Percentiles rank a stretch among this genome's conserved stretches.
phyloP scores from a whole-genome alignment of 2,329 filamentous ascomycete genomes.

The Bimuria novae-zelandiae region DNA sequence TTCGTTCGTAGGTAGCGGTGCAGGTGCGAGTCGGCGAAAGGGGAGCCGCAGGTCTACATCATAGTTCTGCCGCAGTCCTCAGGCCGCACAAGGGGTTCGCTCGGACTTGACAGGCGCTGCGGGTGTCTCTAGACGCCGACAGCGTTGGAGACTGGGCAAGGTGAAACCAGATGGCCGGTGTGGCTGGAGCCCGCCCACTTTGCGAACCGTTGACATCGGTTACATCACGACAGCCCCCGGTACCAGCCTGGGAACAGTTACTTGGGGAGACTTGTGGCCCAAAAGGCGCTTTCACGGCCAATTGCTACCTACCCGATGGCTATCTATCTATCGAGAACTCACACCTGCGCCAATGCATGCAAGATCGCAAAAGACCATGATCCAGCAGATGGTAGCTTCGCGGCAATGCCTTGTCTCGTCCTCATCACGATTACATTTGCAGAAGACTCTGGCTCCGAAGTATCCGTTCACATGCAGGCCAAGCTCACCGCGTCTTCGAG shows the following conservation, averaged over 20 bases:
- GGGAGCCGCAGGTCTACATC: slow-evolving; percentile 1
- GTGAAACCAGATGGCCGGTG: slow-evolving; percentile 34
- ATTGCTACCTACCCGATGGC: slow-evolving; percentile 1
- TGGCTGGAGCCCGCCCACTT: slow-evolving; percentile 32
- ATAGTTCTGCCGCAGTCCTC: slow-evolving; percentile 4
- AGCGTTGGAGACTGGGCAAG: slow-evolving; percentile 24
- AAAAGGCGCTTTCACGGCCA: slow-evolving; percentile 5
- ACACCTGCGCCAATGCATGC: background rate
- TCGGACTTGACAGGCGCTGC: slow-evolving; percentile 11
- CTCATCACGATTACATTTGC: no score
- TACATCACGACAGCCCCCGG: slow-evolving; percentile 33
- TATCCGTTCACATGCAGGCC: slow-evolving; percentile 15
- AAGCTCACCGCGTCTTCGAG: slow-evolving; percentile 32
- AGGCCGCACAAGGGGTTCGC: slow-evolving; percentile 7
- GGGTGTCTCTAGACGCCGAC: slow-evolving; percentile 26
- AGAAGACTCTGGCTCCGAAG: slow-evolving; percentile 2
- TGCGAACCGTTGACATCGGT: slow-evolving; percentile 18
- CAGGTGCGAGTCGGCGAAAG: background rate
- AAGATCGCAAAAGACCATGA: no score
- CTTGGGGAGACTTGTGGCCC: background rate
- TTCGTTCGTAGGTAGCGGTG: no score
- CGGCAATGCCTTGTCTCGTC: no score
- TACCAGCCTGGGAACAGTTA: no score
- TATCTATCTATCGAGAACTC: background rate
- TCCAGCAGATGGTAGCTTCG: no score